phyloP scores from a whole-genome alignment of 1,284 basidiomycete species.

The Ceratobasidium theobromae region DNA sequence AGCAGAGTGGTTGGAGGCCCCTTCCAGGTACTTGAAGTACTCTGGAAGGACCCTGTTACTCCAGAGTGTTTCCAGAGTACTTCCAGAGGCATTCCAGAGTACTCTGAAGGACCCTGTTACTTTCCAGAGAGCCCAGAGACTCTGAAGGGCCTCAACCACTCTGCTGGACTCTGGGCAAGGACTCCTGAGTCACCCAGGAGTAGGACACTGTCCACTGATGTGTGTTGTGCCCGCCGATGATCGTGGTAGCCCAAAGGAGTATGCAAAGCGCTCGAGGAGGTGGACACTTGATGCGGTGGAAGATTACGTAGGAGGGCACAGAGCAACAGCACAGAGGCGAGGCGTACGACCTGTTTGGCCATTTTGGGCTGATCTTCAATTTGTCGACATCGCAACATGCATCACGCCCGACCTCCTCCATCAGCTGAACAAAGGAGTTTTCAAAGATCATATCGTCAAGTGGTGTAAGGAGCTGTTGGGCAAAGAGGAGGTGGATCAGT shows the following conservation, averaged over 20 bases:
- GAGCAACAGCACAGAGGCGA: not conserved
- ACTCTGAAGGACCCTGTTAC: too few species aligned
- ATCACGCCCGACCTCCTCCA: conserved; percentile 42
- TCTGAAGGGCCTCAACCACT: too few species aligned
- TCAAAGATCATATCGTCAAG: conserved; percentile 38
- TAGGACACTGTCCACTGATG: too few species aligned
- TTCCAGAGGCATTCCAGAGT: too few species aligned
- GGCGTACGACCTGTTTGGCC: conserved; percentile 27
- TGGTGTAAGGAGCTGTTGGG: conserved; percentile 32
- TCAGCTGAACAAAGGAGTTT: conserved; percentile 43
- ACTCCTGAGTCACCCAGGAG: too few species aligned
- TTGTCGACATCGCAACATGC: conserved; percentile 29
- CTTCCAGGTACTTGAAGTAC: too few species aligned
- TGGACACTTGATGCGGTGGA: not conserved
- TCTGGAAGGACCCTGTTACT: too few species aligned
- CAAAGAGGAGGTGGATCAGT: conserved; percentile 18
- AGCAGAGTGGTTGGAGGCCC: too few species aligned
- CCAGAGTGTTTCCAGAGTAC: too few species aligned
- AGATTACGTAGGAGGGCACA: not conserved
- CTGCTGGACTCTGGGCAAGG: too few species aligned
- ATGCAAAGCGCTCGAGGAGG: not conserved
- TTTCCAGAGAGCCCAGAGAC: too few species aligned
- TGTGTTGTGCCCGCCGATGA: not conserved
- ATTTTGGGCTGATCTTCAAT: conserved; percentile 39
- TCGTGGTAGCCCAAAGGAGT: not conserved